Evolutionary conservation across 441 rosid species (phyloP).

Genomic region (Gossypium gossypioides): DNA sequence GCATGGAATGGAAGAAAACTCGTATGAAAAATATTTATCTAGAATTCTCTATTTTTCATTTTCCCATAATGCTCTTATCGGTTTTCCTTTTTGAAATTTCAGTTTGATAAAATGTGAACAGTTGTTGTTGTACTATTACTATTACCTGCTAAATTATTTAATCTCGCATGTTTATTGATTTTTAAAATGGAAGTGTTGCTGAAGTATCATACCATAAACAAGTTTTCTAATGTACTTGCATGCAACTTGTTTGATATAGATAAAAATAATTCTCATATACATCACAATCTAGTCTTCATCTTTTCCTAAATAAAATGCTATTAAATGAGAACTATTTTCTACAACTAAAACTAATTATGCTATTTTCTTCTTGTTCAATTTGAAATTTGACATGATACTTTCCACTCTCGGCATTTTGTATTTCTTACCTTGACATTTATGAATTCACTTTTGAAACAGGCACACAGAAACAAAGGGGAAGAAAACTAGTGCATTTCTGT

Average conservation of each 20-base stretch:
- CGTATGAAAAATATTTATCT: not conserved
- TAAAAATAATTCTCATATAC: not conserved
- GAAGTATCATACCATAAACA: not conserved
- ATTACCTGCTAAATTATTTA: not conserved
- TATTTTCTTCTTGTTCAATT: not conserved
- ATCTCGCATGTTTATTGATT: not conserved
- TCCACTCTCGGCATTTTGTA: not conserved
- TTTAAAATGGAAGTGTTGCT: not conserved
- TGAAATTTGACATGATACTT: not conserved
- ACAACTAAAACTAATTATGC: conserved; percentile 5
- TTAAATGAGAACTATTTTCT: not conserved
- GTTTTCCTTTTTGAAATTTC: not conserved
- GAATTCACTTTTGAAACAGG: conserved; percentile 4
- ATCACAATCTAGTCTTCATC: not conserved
- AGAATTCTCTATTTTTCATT: not conserved
- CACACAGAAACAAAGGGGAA: not conserved
- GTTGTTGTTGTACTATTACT: not conserved
- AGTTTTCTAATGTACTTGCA: not conserved
- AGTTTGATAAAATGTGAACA: not conserved
- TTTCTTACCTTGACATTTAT: not conserved
- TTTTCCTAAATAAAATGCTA: not conserved
- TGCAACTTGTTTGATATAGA: not conserved
- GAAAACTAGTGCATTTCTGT: not conserved
- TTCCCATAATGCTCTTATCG: not conserved
- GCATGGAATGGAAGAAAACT: not conserved